A percentile compares a stretch with the other conserved stretches of the same genome.
These are phyloP conservation scores for Cladosporium sp. DNA, from an alignment of 2,329 filamentous ascomycete genomes.

Conservation along the genomic window DNA sequence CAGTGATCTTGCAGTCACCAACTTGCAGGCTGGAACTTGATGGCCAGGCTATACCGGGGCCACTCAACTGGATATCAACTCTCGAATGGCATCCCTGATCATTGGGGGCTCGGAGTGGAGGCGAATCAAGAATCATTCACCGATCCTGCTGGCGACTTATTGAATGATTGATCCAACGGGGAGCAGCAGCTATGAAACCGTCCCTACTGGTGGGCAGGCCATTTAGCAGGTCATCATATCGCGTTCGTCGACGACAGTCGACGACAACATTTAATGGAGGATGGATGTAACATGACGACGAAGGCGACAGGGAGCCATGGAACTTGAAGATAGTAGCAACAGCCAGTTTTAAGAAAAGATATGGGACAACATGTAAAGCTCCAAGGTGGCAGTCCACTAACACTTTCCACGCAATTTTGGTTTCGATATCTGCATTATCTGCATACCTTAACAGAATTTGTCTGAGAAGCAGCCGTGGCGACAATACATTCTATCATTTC, in stretches of 20 bases:
- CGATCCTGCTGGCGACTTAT: neutral
- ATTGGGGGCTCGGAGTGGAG: neutral
- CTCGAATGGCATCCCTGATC: neutral
- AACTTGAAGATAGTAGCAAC: no score
- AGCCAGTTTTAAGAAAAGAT: neutral
- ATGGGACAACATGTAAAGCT: no score
- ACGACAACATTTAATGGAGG: neutral
- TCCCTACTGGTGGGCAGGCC: no score
- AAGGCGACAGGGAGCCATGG: neutral
- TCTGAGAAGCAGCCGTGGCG: no score
- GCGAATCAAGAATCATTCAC: neutral
- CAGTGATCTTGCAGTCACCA: neutral
- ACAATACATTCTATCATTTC: neutral
- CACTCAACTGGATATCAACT: neutral
- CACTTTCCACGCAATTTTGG: no score
- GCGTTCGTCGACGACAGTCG: no score
- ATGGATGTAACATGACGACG: neutral
- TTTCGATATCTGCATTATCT: no score
- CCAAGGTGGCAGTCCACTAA: no score
- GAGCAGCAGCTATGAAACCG: neutral
- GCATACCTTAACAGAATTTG: no score
- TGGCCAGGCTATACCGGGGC: neutral
- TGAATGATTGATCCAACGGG: neutral
- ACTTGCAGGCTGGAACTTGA: neutral
- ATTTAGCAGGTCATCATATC: neutral